Evolutionary conservation across 208 protist genomes (phyloP).

Genomic region (Histomonas meleagridis): DNA sequence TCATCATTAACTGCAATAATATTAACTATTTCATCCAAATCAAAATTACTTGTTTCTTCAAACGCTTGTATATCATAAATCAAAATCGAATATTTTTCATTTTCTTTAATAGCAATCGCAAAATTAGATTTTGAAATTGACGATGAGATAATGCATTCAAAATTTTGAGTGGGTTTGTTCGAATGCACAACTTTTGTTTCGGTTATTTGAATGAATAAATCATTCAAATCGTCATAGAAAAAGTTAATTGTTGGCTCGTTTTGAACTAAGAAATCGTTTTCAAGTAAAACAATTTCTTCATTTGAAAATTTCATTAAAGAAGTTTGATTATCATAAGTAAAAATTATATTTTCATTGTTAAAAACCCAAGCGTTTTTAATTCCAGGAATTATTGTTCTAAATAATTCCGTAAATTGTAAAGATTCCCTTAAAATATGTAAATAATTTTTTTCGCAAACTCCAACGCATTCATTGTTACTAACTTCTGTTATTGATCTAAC

Average conservation of each 20-base stretch:
- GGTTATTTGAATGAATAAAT: background rate
- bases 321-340: background rate
- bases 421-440: background rate
- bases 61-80: background rate
- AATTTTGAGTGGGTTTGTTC: background rate
- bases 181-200: background rate
- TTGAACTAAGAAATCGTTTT: background rate
- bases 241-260: background rate
- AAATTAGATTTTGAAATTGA: background rate
- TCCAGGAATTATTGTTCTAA: background rate
- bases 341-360: background rate
- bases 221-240: background rate
- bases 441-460: background rate
- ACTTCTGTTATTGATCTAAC: background rate
- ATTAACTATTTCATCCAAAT: background rate
- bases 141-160: background rate
- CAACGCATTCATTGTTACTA: background rate
- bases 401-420: background rate
- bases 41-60: background rate
- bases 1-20: background rate
- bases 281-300: too few relatives aligned
- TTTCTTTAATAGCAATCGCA: background rate
- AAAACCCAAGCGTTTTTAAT: background rate
- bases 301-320: too few relatives aligned
- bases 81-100: background rate